Evolutionary conservation across 805 yeast genomes (phyloP).

Genomic region (Saccharomycopsis selenospora): DNA sequence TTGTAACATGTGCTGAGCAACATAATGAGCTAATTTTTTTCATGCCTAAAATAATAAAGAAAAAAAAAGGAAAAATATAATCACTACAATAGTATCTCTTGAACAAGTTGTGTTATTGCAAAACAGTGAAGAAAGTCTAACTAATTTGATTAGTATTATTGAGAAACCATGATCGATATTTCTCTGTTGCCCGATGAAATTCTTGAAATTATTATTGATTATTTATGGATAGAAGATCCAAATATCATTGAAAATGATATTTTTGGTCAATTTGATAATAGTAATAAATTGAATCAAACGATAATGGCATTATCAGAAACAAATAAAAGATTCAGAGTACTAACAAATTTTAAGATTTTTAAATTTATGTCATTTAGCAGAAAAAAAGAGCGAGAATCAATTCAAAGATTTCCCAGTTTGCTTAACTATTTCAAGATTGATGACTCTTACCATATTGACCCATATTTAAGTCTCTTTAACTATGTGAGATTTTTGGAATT

Average conservation of each 20-base stretch:
- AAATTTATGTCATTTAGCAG: background rate
- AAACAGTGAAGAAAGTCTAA: background rate
- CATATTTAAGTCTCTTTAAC: background rate
- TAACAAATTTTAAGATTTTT: background rate
- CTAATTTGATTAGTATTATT: too few species aligned
- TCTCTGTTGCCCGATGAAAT: constrained; percentile 1
- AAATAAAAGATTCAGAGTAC: background rate
- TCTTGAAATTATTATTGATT: background rate
- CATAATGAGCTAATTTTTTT: too few species aligned
- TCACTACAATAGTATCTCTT: too few species aligned
- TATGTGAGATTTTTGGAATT: background rate
- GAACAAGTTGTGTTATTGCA: background rate
- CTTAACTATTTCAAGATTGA: background rate
- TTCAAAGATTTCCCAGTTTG: background rate
- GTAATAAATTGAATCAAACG: background rate
- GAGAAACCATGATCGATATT: background rate
- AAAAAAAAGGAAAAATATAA: too few species aligned
- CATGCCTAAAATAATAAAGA: too few species aligned
- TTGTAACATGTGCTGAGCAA: too few species aligned
- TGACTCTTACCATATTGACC: background rate
- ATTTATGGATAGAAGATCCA: background rate
- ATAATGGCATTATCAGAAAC: background rate
- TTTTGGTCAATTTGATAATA: background rate
- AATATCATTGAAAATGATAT: background rate
- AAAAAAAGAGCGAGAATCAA: background rate